Base-by-base conservation (phyloP, 441 rosid species). In the Populus hybrid region DNA sequence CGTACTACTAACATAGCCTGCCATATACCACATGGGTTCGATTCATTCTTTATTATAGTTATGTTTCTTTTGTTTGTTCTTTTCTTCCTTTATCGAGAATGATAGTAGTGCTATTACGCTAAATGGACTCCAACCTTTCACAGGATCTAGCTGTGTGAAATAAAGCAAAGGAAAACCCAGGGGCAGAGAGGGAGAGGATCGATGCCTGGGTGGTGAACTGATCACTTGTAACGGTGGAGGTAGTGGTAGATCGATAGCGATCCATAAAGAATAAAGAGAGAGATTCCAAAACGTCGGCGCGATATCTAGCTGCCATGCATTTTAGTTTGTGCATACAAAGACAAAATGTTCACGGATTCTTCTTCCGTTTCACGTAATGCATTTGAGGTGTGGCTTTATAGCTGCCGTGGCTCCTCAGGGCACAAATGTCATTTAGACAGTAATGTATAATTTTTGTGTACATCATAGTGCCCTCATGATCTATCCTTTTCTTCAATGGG, bases 81-180 rank as follows among this genome's bases (percentile, higher is more conserved):
- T 30, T 11, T 42, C 14, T 42, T 42, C 50, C 59, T 50, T 50
- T 50, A 1, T 50, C 59, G 8, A 50, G 59, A 50, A 50, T 5
- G 59, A 50, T 50, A 50, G 59, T 5, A 6, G 59, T 16, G 59
- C n/a, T 50, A 50, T 5, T 50, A 50, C 1, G 59, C n/a, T 50
- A 50, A 50, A 16, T 30, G 59, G 59, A 50, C n/a, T 64, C 78
- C 81, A 81, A 75, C 80, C 85, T 81, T 84, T 79, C 83, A 79
- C 80, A 66, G 66, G 78, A 81, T 67, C 84, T 75, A 6, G 10
- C 32, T 30, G 3, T 3, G 74, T 57, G 24, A 24, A 30, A 34
- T n/a, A 35, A 12, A 23, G 14, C 63, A 50, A 46, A 77, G 67
- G 40, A 21, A 46, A 72, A 79, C 65, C 12, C 46, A 67, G 73